Evolutionary conservation across 192 early-diverging fungal species (phyloP), one percentile per base, ranked within the genome.

Genomic region (Backusella circina): DNA sequence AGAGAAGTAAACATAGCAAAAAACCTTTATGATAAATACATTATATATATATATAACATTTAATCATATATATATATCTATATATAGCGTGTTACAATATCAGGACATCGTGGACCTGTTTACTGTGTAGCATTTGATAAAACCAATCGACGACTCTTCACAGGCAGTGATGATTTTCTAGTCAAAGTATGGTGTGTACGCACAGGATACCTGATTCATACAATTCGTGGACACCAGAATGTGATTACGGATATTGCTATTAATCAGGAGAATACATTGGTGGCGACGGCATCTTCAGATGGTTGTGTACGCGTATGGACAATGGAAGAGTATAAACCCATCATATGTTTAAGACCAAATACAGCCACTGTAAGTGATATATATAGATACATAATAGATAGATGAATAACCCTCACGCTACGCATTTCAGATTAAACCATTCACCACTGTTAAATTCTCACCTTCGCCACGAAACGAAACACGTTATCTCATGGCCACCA

Each of bases 101-200:
- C 86, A 61, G 95, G 95, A 7, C 95, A 96, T 83, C 85, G 90
- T 51, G 88, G 82, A 67, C 86, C 92, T 30, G 89, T 88, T n/a
- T 96, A 88, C 74, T 94, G 90, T 78, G 85, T 90, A 18, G 79
- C 88, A 41, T 95, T 95, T 77, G 95, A 96, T 81, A 85, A 86
- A 57, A 90, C 92, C 0, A 88, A 91, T 21, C 82, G 85, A 36
- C 86, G 93, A 16, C 85, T 94, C 67, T 89, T 94, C 54, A 96
- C 95, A 33, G 95, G 94, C 67, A 94, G 93, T 80, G 95, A 96
- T 79, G 95, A 96, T 79, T 93, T 87, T 47, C 74, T 96, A 30
- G 88, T 96, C 69, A 96, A 95, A 69, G 83, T 95, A 3, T 96
- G 94, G 94, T 92, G 92, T 78, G 87, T 93, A 23, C 82, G 86